phyloP scores from a whole-genome alignment of 768 basidiomycete species.

The Daedaleopsis nitida region DNA sequence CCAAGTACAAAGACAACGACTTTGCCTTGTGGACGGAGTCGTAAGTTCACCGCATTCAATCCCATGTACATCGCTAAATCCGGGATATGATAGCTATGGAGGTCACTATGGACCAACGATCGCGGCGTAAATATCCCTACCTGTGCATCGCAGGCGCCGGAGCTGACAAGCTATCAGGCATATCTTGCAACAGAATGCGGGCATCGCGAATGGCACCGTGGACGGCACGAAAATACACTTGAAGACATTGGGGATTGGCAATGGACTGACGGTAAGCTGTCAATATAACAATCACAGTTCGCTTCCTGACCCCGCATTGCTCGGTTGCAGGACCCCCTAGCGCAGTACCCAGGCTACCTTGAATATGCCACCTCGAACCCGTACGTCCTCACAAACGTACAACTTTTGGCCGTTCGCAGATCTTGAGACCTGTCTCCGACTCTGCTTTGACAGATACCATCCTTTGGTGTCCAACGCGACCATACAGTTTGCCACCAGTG shows the following conservation, averaged over 20 bases:
- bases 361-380: slow-evolving; percentile 55
- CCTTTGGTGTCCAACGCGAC: slow-evolving; percentile 47
- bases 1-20: slow-evolving; percentile 44
- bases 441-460: slow-evolving; percentile 40
- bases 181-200: slow-evolving; percentile 61
- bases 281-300: background rate
- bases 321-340: slow-evolving; percentile 36
- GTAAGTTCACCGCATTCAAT: slow-evolving; percentile 24
- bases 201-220: slow-evolving; percentile 48
- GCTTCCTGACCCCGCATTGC: too few species aligned
- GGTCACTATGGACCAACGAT: slow-evolving; percentile 44
- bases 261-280: slow-evolving; percentile 56
- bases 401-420: background rate
- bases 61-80: slow-evolving; percentile 11
- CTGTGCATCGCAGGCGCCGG: background rate
- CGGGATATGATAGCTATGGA: slow-evolving; percentile 31
- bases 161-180: slow-evolving; percentile 30
- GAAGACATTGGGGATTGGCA: slow-evolving; percentile 59
- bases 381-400: slow-evolving; percentile 13
- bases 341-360: slow-evolving; percentile 61
- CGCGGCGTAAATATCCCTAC: slow-evolving; percentile 29
- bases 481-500: slow-evolving; percentile 42
- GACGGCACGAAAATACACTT: slow-evolving; percentile 55
- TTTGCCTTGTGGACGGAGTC: slow-evolving; percentile 70
- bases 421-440: background rate